Conservation (phyloP, 208 protist species). For the Acanthamoeba divionensis region DNA sequence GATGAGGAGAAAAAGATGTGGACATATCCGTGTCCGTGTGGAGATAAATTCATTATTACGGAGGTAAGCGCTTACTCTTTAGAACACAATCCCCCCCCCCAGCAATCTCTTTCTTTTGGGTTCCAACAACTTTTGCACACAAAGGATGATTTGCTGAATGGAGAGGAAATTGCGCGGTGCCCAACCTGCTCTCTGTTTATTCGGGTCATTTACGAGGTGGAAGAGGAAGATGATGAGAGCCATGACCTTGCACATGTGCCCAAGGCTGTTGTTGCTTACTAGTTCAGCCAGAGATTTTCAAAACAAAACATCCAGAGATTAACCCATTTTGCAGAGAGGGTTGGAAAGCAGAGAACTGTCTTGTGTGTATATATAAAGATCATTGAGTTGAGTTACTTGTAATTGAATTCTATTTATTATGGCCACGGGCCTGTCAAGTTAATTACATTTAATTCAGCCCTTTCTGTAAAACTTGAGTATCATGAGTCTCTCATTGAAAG, state of each 20-base stretch:
- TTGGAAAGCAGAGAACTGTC: no score
- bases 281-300: no score
- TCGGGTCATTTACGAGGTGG: constrained; percentile 76
- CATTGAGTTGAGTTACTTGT: no score
- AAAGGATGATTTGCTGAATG: constrained; percentile 78
- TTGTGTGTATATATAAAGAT: no score
- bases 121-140: background rate
- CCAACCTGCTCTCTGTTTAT: constrained; percentile 84
- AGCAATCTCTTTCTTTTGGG: background rate
- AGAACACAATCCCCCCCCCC: background rate
- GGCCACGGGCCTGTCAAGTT: no score
- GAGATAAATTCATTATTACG: constrained; percentile 77
- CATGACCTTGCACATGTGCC: background rate
- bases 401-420: no score
- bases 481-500: no score
- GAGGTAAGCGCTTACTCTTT: background rate
- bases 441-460: no score
- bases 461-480: no score
- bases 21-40: constrained; percentile 80
- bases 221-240: constrained; percentile 46
- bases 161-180: constrained; percentile 81
- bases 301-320: no score
- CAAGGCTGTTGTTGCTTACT: background rate
- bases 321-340: no score
- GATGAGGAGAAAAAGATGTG: constrained; percentile 72